A percentile compares a stretch with the other conserved stretches of the same genome.
phyloP scores from a whole-genome alignment of 1,284 basidiomycete species.

The Ceratobasidium sp. region DNA sequence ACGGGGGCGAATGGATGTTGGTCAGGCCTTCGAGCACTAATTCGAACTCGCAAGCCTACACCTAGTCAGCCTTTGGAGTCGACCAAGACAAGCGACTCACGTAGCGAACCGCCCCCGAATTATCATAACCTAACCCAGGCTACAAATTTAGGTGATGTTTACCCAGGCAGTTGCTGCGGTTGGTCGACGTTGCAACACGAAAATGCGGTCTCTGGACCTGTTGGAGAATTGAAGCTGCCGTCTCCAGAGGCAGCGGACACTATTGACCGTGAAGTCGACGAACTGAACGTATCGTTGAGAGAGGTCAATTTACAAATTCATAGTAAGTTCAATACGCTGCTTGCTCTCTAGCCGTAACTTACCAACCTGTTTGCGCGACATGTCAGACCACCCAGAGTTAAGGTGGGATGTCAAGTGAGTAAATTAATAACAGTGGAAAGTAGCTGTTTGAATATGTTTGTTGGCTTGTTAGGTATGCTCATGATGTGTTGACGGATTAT shows the following conservation, averaged over 20 bases:
- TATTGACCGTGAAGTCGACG: constrained; percentile 67
- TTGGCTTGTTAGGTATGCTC: constrained; percentile 62
- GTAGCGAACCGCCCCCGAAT: too few species aligned
- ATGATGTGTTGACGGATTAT: constrained; percentile 65
- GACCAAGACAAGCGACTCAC: background rate
- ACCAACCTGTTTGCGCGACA: background rate
- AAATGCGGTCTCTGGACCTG: background rate
- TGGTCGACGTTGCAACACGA: background rate
- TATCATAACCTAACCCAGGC: too few species aligned
- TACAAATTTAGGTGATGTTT: too few species aligned
- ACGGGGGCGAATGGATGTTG: constrained; percentile 10
- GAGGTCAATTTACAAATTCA: constrained; percentile 75
- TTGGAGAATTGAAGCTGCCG: constrained; percentile 2
- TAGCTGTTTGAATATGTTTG: too few species aligned
- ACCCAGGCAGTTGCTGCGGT: background rate
- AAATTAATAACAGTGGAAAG: too few species aligned
- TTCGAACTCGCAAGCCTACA: background rate
- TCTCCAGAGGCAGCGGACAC: constrained; percentile 52
- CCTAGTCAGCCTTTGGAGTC: too few species aligned
- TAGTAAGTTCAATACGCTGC: constrained; percentile 55
- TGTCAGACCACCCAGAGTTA: constrained; percentile 66
- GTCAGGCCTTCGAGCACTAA: constrained; percentile 23
- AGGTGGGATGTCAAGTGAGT: constrained; percentile 66
- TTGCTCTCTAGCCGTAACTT: background rate
- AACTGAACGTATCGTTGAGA: constrained; percentile 65